A percentile compares a stretch with the other conserved stretches of the same genome.
These are phyloP conservation scores for Selaginella moellendorffii DNA, from an alignment of 75 land plant genomes.

Conservation along the genomic window DNA sequence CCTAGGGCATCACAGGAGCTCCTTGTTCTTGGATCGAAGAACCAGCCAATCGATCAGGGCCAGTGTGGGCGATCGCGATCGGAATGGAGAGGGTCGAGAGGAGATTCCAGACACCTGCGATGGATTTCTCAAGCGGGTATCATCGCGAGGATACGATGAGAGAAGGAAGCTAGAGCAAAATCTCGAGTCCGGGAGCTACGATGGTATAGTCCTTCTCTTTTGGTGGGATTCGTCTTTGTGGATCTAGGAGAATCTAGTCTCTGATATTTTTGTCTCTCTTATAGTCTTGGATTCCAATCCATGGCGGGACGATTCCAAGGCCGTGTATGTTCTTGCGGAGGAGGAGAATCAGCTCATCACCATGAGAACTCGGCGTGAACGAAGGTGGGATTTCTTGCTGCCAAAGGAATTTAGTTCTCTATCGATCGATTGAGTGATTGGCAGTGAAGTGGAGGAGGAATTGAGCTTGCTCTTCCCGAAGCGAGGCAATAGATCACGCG, in stretches of 20 bases:
- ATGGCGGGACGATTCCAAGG: slow-evolving; percentile 60
- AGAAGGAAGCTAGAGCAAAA: slow-evolving; percentile 53
- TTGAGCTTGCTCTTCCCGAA: slow-evolving; percentile 52
- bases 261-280: background rate
- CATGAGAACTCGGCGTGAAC: slow-evolving; percentile 57
- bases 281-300: slow-evolving; percentile 62
- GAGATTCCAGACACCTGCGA: slow-evolving; percentile 57
- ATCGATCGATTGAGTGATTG: background rate
- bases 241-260: background rate
- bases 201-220: slow-evolving; percentile 26
- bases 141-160: slow-evolving; percentile 74
- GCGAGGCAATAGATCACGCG: slow-evolving; percentile 24
- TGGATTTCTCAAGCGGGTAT: slow-evolving; percentile 54
- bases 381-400: slow-evolving; percentile 29
- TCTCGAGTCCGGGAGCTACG: slow-evolving; percentile 67
- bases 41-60: too few species aligned
- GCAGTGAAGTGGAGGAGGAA: slow-evolving; percentile 68
- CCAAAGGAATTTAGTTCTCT: background rate
- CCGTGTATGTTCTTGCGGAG: slow-evolving; percentile 67
- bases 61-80: too few species aligned
- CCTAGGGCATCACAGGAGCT: too few species aligned
- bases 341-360: slow-evolving; percentile 55
- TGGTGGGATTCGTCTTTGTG: background rate
- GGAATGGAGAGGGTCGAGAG: too few species aligned
- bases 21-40: too few species aligned